Conservation (phyloP, 805 yeast species). For the Sugiyamaella marilandica region DNA sequence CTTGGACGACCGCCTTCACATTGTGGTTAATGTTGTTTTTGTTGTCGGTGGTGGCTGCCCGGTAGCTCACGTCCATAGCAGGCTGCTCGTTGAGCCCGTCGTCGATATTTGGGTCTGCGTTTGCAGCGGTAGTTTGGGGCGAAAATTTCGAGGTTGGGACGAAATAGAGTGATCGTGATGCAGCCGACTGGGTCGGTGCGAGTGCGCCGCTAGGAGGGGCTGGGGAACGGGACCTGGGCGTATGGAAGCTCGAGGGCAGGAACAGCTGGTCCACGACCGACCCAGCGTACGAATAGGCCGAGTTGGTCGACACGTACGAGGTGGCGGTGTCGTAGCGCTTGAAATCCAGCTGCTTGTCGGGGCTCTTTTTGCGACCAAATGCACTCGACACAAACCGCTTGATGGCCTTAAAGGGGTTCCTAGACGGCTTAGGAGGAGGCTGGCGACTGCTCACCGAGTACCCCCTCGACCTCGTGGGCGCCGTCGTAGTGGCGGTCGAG, state of each 20-base stretch:
- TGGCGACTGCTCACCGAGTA: conserved; percentile 4
- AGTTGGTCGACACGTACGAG: conserved; percentile 6
- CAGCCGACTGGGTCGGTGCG: conserved; percentile 2
- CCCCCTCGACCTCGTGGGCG: conserved; percentile 4
- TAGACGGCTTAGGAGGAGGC: background rate
- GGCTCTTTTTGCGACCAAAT: conserved; percentile 1
- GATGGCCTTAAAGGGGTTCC: conserved; percentile 5
- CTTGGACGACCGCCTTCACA: no score
- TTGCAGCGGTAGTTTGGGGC: background rate
- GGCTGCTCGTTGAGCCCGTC: no score
- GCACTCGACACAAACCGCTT: conserved; percentile 6
- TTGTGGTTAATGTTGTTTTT: background rate
- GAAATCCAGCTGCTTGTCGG: background rate
- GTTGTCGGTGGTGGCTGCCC: background rate
- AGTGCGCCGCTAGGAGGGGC: conserved; percentile 2
- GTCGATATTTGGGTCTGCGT: no score
- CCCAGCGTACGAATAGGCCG: conserved; percentile 10
- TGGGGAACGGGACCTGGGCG: conserved; percentile 2
- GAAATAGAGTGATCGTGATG: conserved; percentile 2
- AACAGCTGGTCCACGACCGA: conserved; percentile 13
- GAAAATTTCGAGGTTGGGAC: conserved; percentile 8
- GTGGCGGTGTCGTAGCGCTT: conserved; percentile 9
- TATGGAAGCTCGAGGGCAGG: conserved; percentile 4
- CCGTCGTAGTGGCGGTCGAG: conserved; percentile 9
- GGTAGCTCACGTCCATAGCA: background rate